Percentiles rank a stretch among this genome's conserved stretches.
Evolutionary conservation across 805 yeast genomes (phyloP).

Genomic region (Torulaspora maleeae): DNA sequence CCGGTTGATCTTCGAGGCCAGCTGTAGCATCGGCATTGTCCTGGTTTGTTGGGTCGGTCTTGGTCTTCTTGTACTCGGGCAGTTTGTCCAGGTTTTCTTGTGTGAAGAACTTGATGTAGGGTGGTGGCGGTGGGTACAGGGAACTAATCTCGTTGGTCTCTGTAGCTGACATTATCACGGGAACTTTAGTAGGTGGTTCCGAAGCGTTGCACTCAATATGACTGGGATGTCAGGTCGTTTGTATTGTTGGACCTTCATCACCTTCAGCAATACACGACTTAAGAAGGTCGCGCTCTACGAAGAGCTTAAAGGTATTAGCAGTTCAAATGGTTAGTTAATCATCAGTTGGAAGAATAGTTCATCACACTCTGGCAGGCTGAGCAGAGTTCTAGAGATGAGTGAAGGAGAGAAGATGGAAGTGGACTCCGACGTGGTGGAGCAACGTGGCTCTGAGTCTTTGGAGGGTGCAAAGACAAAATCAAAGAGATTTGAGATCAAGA

Average conservation of each 20-base stretch:
- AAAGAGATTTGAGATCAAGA: conserved; percentile 85
- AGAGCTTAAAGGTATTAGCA: neutral
- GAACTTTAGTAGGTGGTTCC: neutral
- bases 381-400: conserved; percentile 13
- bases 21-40: conserved; percentile 37
- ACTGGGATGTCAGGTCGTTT: neutral
- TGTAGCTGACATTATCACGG: conserved; percentile 11
- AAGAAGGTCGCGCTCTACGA: neutral
- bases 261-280: neutral
- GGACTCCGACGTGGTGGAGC: conserved; percentile 17
- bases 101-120: conserved; percentile 70
- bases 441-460: conserved; percentile 4
- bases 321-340: neutral
- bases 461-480: conserved; percentile 35
- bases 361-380: neutral
- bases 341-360: neutral
- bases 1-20: conserved; percentile 44
- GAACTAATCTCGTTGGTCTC: conserved; percentile 48
- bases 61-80: conserved; percentile 25
- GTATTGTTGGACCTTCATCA: neutral
- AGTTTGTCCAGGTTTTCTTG: conserved; percentile 53
- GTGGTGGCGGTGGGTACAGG: conserved; percentile 93
- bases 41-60: conserved; percentile 11
- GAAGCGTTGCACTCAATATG: neutral
- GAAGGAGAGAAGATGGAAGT: conserved; percentile 27